These are phyloP conservation scores for Fusarium sublunatum DNA, from an alignment of 2,329 filamentous ascomycete genomes.

Conservation along the genomic window DNA sequence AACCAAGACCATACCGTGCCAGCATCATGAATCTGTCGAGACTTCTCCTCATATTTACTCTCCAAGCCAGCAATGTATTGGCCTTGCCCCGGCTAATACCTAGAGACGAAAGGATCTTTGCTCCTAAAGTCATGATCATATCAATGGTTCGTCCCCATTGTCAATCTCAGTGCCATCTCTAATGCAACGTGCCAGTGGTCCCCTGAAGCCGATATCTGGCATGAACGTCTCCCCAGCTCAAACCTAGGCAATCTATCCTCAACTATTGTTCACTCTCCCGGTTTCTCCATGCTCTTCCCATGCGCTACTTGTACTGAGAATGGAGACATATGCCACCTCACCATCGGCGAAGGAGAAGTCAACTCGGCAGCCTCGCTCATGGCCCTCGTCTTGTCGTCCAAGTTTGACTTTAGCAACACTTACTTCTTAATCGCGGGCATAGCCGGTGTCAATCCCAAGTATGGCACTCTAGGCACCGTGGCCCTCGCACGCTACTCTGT, in stretches of 20 bases:
- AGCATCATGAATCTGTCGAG: conserved; percentile 21
- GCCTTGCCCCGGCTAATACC: conserved; percentile 5
- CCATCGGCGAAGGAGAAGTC: conserved; percentile 77
- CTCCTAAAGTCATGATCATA: conserved; percentile 71
- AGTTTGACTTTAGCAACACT: conserved; percentile 72
- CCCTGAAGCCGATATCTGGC: conserved; percentile 72
- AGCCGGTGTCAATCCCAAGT: conserved; percentile 77
- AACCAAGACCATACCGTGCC: background rate
- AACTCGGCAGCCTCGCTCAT: conserved; percentile 76
- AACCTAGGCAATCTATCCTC: conserved; percentile 66
- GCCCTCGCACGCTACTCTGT: conserved; percentile 76
- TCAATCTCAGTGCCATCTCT: conserved; percentile 2
- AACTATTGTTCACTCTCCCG: conserved; percentile 68
- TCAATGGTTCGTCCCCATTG: conserved; percentile 62
- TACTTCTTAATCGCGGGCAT: conserved; percentile 81
- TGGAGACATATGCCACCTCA: conserved; percentile 73
- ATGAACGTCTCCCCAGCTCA: conserved; percentile 59
- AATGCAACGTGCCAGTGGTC: conserved; percentile 61
- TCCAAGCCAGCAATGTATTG: background rate
- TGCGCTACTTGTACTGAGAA: conserved; percentile 71
- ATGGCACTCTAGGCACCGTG: conserved; percentile 73
- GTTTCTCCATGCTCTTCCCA: conserved; percentile 74
- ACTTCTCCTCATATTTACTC: conserved; percentile 14
- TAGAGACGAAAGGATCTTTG: conserved; percentile 45
- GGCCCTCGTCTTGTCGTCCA: conserved; percentile 69